Evolutionary conservation across 768 basidiomycete genomes (phyloP).

Genomic region (Mrakia blollopis): DNA sequence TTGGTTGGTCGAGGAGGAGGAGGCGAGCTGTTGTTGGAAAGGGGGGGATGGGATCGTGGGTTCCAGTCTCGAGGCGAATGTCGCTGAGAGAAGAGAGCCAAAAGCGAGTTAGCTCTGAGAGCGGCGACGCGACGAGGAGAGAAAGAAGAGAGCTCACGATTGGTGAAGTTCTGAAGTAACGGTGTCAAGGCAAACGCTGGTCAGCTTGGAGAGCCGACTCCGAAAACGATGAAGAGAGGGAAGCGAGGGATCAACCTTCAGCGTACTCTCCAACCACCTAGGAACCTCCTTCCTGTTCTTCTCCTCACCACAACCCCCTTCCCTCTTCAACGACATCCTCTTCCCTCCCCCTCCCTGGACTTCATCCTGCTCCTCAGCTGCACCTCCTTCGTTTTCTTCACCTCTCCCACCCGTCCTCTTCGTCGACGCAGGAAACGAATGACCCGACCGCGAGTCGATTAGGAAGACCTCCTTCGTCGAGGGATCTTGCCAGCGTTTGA

Average conservation of each 20-base stretch:
- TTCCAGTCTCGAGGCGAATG: slow-evolving; percentile 6
- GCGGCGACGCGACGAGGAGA: not conserved
- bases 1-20: not conserved
- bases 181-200: not conserved
- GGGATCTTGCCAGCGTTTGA: slow-evolving; percentile 58
- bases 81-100: not conserved
- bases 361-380: not conserved
- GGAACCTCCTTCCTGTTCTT: not conserved
- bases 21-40: not conserved
- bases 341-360: not conserved
- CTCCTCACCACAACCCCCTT: too few species aligned
- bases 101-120: not conserved
- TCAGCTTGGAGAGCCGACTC: not conserved
- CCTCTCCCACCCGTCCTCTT: slow-evolving; percentile 19
- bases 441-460: slow-evolving; percentile 65
- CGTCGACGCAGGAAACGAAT: slow-evolving; percentile 52
- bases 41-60: not conserved
- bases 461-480: slow-evolving; percentile 55
- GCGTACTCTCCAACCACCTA: not conserved
- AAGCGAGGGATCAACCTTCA: slow-evolving; percentile 6
- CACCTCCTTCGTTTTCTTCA: too few species aligned
- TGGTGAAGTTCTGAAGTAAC: not conserved
- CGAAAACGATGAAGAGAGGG: not conserved
- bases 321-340: not conserved
- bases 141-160: not conserved